A percentile compares a stretch with the other conserved stretches of the same genome.
Evolutionary conservation across 257 asterid species (phyloP).

Genomic region (Solanum pinnatisectum): DNA sequence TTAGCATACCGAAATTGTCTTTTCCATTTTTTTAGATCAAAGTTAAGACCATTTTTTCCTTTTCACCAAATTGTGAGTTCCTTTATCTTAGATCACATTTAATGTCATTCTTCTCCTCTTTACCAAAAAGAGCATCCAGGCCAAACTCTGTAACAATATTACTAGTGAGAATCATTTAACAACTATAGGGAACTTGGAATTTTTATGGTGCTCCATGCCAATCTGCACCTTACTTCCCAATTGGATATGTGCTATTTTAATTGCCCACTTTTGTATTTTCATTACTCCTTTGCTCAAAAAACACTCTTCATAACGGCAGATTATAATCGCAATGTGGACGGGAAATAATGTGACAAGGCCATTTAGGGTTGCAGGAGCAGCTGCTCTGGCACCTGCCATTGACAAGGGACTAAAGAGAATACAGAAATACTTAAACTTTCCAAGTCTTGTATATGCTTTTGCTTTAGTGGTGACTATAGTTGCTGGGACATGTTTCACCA

Average conservation of each 20-base stretch:
- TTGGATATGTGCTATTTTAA: not conserved
- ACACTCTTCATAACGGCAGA: conserved; percentile 7
- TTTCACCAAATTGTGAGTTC: not conserved
- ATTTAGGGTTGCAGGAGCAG: conserved; percentile 35
- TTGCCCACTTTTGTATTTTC: not conserved
- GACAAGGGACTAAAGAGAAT: conserved; percentile 29
- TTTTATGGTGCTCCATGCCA: not conserved
- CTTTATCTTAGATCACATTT: not conserved
- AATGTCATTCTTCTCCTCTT: not conserved
- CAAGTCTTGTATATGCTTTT: conserved; percentile 28
- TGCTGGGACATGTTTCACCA: conserved; percentile 18
- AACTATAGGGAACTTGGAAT: not conserved
- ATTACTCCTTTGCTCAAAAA: not conserved
- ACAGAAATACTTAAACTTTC: conserved; percentile 30
- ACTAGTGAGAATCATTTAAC: not conserved
- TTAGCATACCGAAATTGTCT: not conserved
- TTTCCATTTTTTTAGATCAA: not conserved
- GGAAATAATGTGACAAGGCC: conserved; percentile 46
- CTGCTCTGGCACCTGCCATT: conserved; percentile 35
- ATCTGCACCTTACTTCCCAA: not conserved
- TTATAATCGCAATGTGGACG: conserved; percentile 42
- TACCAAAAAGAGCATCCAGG: not conserved
- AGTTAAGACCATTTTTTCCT: not conserved
- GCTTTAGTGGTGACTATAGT: conserved; percentile 26
- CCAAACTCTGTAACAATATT: not conserved